Evolutionary conservation across 202 grass and related monocot species (phyloP), one percentile per base, ranked within the genome.

Genomic region (Zoysia matrella): DNA sequence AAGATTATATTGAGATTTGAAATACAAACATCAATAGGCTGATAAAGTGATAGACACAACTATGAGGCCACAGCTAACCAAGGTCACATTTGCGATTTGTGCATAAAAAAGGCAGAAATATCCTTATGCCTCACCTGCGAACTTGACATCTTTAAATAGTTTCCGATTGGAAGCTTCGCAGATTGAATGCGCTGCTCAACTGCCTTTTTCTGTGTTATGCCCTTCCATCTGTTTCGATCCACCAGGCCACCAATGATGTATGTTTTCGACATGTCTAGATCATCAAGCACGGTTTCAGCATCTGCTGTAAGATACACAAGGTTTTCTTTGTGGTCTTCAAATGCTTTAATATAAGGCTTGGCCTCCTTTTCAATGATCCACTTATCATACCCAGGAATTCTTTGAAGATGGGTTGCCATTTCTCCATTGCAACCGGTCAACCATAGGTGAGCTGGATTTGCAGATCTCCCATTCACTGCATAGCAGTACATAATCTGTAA

Each of bases 401-500:
- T 92, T 30, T 90, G 87, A 73, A 98, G 84, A 39, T 91, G 92
- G 60, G 85, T 77, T 6, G 78, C 87, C 73, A 98, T 88, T 86
- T 98, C 95, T 69, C 95, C 95, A 53, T 60, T 89, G 72, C 92
- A 95, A 36, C 95, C 92, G 73, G 95, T 98, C 87, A 98, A 84
- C 92, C 92, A 95, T 40, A 98, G 90, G 87, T 98, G 92, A 60
- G 90, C 82, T 14, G 92, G 95, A 58, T 80, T 88, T 73, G 74
- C 69, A 75, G 87, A 98, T 82, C 90, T 91, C 65, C 92, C 90
- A 51, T 98, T 98, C 63, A 89, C 90, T 91, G 90, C 92, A 87
- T 98, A 98, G 85, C 92, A 98, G 64, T 93, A 98, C 90, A 98
- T 98, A 67, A 95, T 91, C 95, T 98, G 85, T 84, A 89, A 84